These are phyloP conservation scores for Cantharellus anzutake DNA, from an alignment of 768 basidiomycete species.

Conservation along the genomic window DNA sequence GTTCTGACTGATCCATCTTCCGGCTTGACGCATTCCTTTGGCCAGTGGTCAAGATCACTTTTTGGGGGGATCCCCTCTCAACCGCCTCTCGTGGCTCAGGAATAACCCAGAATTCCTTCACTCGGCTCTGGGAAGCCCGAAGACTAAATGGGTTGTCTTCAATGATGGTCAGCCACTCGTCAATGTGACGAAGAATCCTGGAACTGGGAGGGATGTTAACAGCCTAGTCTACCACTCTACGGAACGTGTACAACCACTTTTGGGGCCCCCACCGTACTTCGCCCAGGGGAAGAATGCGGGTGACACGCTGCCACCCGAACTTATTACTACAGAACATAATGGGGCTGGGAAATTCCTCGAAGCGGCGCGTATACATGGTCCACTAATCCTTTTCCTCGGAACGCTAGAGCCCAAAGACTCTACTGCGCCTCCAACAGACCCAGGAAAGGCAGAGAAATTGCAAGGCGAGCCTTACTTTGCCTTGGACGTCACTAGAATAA, in stretches of 20 bases:
- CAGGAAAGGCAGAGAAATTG: conserved; percentile 28
- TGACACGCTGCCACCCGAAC: conserved; percentile 6
- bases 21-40: neutral
- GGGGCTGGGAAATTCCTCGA: conserved; percentile 19
- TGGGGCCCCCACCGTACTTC: conserved; percentile 53
- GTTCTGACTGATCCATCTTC: too few relatives aligned
- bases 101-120: conserved; percentile 60
- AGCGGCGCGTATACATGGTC: conserved; percentile 38
- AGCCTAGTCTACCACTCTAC: conserved; percentile 37
- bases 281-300: conserved; percentile 39
- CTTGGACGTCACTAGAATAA: conserved; percentile 43
- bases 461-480: conserved; percentile 77
- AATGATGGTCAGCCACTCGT: conserved; percentile 52
- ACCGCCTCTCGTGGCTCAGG: conserved; percentile 57
- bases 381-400: conserved; percentile 61
- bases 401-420: conserved; percentile 38
- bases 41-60: neutral
- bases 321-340: neutral
- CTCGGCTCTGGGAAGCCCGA: conserved; percentile 35
- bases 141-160: conserved; percentile 65
- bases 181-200: conserved; percentile 15
- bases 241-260: conserved; percentile 37
- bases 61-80: neutral
- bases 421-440: conserved; percentile 49
- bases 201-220: conserved; percentile 13